Evolutionary conservation across 1,284 basidiomycete genomes (phyloP), one percentile per base, ranked within the genome.

Genomic region (Pulchroboletus neoregius): DNA sequence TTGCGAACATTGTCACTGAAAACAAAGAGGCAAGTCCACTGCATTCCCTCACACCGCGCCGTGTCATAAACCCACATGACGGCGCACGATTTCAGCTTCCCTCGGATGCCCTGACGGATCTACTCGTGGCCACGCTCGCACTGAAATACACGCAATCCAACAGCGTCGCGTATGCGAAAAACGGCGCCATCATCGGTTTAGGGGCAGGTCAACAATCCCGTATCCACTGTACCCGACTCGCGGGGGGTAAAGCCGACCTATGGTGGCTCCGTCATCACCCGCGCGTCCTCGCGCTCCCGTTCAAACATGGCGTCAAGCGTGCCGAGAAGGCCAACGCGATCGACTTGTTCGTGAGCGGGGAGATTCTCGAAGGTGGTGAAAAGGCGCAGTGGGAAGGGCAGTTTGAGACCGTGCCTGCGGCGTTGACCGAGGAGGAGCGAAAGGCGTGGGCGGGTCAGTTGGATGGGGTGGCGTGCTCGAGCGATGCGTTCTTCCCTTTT

Each of bases 101-200:
- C 13, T 60, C 73, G 23, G 70, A 78, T 43, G 93, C 91, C 5
- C 62, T 90, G 46, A 90, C 80, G 22, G 94, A 96, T 67, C 74
- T 97, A 48, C 91, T 94, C 56, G 89, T 96, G 45, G 96, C 96
- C 15, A 98, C 94, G 3, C 85, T 98, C 28, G 89, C 95, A 1
- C 80, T 99, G 62, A 99, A 99, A 70, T 99, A 98, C 76, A 99
- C 95, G 0, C 96, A 99, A 69, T 98, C 94, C 51, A 99, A 99
- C 79, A 94, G 91, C 56, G 96, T 99, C 44, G 91, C 94, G 42
- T 99, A 98, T 69, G 93, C 95, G 2, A 87, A 88, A 61, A 87
- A 86, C 64, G 96, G 95, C 30, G 84, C 93, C 27, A 88, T 97
- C 65, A 82, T 99, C 61, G 96, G 96, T 47, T 87, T 98, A 41